Base-by-base conservation (phyloP, 306 rosid species). In the Acacia confusa region DNA sequence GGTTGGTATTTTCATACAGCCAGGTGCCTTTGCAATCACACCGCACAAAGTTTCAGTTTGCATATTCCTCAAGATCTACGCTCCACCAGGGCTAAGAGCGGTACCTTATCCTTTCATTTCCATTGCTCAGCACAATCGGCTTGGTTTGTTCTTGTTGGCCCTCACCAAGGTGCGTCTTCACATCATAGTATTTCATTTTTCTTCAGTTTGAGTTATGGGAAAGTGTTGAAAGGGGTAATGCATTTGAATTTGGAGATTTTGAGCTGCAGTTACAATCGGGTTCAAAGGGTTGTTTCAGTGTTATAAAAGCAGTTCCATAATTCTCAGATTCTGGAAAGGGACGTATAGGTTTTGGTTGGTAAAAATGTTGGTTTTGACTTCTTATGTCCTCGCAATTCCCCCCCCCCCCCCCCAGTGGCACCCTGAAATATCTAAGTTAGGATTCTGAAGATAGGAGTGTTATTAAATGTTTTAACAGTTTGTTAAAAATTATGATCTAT, bases 21-120 rank as follows among this genome's bases (percentile, higher is more conserved):
- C 91, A 27, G 91, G 96, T 8, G 89, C 92, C 2, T 93, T 93
- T 52, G 83, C 89, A 74, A 84, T 95, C 68, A 93, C 99, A 3
- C 97, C 99, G 0, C 97, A 93, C 92, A 95, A 95, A 76, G 97
- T 95, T 57, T 92, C 98, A 15, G 79, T 93, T 32, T 95, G 99
- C 82, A 86, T 93, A 24, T 91, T 95, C 34, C 93, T 95, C 47
- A 93, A 91, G 88, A 85, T 93, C 85, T 92, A 93, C 69, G 90
- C 96, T 36, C 93, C 97, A 22, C 94, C 93, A 0, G 87, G 85
- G 20, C 95, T 90, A 72, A 74, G 87, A 69, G 88, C 94, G 2
- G 85, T 90, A 2, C 93, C 96, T 22, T 93, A 85, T 78, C 91
- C 97, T 36, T 91, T 95, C 90, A 78, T 94, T 67, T 86, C 96